A percentile compares a stretch with the other conserved stretches of the same genome.
phyloP scores from a whole-genome alignment of 768 basidiomycete species.

The Dendrothele bispora region DNA sequence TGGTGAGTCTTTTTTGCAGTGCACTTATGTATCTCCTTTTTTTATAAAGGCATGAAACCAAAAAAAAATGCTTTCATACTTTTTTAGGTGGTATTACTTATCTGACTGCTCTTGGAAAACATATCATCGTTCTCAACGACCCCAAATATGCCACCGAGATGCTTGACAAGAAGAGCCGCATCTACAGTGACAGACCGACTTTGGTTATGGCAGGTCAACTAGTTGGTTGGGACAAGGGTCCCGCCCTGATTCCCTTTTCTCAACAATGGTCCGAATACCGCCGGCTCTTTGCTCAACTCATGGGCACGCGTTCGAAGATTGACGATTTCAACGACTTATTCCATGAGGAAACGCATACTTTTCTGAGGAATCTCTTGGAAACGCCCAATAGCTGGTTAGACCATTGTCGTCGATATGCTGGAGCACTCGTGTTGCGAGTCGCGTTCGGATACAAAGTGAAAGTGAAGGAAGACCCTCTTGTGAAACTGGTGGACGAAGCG shows the following conservation, averaged over 20 bases:
- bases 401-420: conserved; percentile 16
- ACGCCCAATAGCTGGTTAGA: conserved; percentile 14
- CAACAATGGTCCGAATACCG: conserved; percentile 19
- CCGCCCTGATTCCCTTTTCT: conserved; percentile 14
- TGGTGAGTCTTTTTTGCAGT: too few species aligned
- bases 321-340: conserved; percentile 12
- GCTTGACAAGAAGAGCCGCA: conserved; percentile 27
- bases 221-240: conserved; percentile 18
- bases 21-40: too few species aligned
- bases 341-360: conserved; percentile 11
- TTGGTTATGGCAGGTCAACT: conserved; percentile 31
- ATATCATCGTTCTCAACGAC: conserved; percentile 29
- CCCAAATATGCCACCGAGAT: conserved; percentile 25
- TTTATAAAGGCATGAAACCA: too few species aligned
- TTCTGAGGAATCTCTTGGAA: conserved; percentile 9
- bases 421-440: conserved; percentile 23
- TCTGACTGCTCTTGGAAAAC: conserved; percentile 22
- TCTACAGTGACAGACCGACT: conserved; percentile 18
- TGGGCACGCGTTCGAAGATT: conserved; percentile 19
- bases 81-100: conserved; percentile 37
- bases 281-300: conserved; percentile 15
- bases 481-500: conserved; percentile 20
- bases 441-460: conserved; percentile 26
- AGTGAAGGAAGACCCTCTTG: conserved; percentile 22
- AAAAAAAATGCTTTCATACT: too few species aligned